A percentile compares a stretch with the other conserved stretches of the same genome.
These are phyloP conservation scores for Boletus reticulatus DNA, from an alignment of 768 basidiomycete genomes.

Conservation along the genomic window DNA sequence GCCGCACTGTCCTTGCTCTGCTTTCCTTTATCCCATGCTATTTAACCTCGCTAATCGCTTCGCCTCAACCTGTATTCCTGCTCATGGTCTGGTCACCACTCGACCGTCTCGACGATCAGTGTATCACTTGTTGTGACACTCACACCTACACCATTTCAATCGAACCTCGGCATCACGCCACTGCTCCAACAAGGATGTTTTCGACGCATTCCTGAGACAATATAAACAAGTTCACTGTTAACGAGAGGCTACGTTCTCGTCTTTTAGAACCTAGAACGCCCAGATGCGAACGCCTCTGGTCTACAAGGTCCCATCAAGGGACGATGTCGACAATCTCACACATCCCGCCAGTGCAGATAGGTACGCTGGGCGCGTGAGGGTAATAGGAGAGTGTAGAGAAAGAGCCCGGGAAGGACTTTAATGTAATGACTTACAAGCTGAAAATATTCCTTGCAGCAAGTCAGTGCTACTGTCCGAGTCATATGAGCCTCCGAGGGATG, in stretches of 20 bases:
- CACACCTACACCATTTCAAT: slow-evolving; percentile 1
- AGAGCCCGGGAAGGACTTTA: background rate
- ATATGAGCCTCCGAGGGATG: too few species aligned
- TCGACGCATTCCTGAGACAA: background rate
- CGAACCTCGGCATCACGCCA: background rate
- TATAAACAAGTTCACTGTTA: background rate
- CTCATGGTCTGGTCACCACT: slow-evolving; percentile 1
- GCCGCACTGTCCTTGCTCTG: slow-evolving; percentile 10
- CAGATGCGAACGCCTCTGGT: background rate
- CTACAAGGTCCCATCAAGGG: background rate
- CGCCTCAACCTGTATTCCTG: slow-evolving; percentile 1
- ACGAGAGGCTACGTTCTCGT: background rate
- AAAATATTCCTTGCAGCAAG: slow-evolving; percentile 1
- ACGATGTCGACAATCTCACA: background rate
- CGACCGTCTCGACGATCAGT: background rate
- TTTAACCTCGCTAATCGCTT: slow-evolving; percentile 9
- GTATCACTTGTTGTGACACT: slow-evolving; percentile 6
- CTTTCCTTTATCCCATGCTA: slow-evolving; percentile 4
- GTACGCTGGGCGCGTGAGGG: background rate
- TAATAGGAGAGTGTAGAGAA: background rate
- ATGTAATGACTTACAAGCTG: slow-evolving; percentile 14
- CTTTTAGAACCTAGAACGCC: background rate
- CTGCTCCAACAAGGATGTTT: background rate
- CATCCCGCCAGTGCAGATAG: background rate
- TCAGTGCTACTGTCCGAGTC: background rate